A percentile compares a stretch with the other conserved stretches of the same genome.
phyloP scores from a whole-genome alignment of 169 alveolate species.

The Babesia caballi region DNA sequence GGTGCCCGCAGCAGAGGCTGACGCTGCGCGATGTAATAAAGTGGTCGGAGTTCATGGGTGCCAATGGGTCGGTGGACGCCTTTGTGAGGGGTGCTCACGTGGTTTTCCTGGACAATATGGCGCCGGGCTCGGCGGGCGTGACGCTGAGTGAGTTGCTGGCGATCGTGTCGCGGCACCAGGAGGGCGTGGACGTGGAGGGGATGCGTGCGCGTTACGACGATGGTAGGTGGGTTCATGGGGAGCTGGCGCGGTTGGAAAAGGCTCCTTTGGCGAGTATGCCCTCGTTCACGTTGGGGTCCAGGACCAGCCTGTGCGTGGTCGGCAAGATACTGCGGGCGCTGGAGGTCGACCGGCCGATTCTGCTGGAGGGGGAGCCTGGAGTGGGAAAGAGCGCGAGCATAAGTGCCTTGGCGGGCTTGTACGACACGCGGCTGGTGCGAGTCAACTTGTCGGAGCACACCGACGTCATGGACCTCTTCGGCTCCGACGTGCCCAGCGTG shows the following conservation, averaged over 20 bases:
- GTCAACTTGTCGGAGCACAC: conserved; percentile 95
- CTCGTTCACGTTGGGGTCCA: conserved; percentile 6
- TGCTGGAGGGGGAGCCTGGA: conserved; percentile 99
- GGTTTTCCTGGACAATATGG: conserved; percentile 31
- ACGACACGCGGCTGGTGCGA: conserved; percentile 85
- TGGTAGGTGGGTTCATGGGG: background rate
- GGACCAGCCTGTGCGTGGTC: conserved; percentile 10
- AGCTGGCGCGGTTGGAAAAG: background rate
- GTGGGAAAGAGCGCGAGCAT: conserved; percentile 97
- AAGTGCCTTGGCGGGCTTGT: conserved; percentile 84
- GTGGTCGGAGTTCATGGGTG: conserved; percentile 29
- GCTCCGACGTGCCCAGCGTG: conserved; percentile 83
- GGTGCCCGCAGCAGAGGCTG: conserved; percentile 19
- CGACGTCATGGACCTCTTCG: conserved; percentile 91
- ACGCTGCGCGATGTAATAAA: conserved; percentile 34
- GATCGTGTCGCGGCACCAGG: background rate
- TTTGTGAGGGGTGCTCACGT: conserved; percentile 39
- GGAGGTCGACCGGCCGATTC: conserved; percentile 86
- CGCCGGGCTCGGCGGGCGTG: background rate
- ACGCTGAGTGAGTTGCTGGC: conserved; percentile 2
- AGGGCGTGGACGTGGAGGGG: background rate
- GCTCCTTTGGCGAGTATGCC: background rate
- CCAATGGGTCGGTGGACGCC: background rate
- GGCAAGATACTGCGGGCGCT: conserved; percentile 85
- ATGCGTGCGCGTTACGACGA: background rate